These are phyloP conservation scores for Pseudogymnoascus sp. DNA, from an alignment of 2,329 filamentous ascomycete genomes.

Conservation along the genomic window DNA sequence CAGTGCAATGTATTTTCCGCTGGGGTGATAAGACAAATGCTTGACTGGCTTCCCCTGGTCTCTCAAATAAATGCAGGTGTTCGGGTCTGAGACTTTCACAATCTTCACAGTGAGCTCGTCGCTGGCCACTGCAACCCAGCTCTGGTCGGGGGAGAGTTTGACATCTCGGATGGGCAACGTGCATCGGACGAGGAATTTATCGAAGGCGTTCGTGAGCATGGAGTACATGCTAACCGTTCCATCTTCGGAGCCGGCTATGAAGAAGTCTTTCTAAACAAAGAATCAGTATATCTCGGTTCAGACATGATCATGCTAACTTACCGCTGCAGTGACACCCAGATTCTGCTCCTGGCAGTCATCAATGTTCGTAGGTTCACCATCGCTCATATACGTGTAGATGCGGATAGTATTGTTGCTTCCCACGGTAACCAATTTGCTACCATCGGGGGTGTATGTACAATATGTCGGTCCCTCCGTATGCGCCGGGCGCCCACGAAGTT, in stretches of 20 bases:
- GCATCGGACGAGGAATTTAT: conserved; percentile 73
- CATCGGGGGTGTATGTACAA: conserved; percentile 83
- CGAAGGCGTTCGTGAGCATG: conserved; percentile 64
- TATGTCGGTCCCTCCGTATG: conserved; percentile 82
- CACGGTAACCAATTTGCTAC: conserved; percentile 77
- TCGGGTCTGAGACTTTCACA: conserved; percentile 73
- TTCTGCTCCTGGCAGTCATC: conserved; percentile 88
- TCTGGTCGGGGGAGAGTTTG: conserved; percentile 67
- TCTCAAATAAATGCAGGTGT: conserved; percentile 65
- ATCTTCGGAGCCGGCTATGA: conserved; percentile 85
- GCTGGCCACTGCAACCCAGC: conserved; percentile 93
- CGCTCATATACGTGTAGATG: conserved; percentile 82
- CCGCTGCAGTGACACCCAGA: conserved; percentile 64
- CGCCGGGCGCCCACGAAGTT: conserved; percentile 57
- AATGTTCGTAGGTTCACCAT: conserved; percentile 86
- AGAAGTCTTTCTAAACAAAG: conserved; percentile 58
- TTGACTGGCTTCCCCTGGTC: conserved; percentile 86
- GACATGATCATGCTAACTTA: conserved; percentile 25
- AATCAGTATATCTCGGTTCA: conserved; percentile 14
- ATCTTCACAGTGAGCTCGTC: conserved; percentile 90
- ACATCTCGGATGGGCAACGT: conserved; percentile 84
- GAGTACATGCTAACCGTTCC: conserved; percentile 93
- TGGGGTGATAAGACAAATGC: conserved; percentile 80
- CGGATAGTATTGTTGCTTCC: conserved; percentile 91
- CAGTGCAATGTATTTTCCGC: conserved; percentile 64